A percentile compares a stretch with the other conserved stretches of the same genome.
These are phyloP conservation scores for Diplodia intermedia DNA, from an alignment of 2,329 filamentous ascomycete genomes.

Conservation along the genomic window DNA sequence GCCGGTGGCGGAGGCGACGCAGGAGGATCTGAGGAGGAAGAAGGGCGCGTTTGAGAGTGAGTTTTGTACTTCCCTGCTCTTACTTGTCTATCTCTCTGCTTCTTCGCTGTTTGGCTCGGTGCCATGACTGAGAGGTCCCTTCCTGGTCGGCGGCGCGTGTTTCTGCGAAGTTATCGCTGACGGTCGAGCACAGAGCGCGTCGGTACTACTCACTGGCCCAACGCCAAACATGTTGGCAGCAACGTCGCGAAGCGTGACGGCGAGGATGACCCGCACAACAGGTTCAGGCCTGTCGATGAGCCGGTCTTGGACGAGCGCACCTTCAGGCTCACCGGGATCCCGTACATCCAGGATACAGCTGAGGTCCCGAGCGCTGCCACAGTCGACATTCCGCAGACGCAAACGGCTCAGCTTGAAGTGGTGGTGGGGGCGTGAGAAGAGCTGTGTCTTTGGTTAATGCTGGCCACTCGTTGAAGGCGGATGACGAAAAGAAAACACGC, in stretches of 20 bases:
- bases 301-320: conserved; percentile 51
- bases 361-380: too few species aligned
- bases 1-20: conserved; percentile 45
- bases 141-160: background rate
- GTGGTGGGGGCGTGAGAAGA: background rate
- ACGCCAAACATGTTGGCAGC: conserved; percentile 44
- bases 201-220: conserved; percentile 47
- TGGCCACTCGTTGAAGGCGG: background rate
- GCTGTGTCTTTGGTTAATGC: too few species aligned
- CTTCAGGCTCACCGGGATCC: conserved; percentile 58
- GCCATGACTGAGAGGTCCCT: background rate
- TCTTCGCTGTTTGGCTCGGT: too few species aligned
- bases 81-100: too few species aligned
- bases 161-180: background rate
- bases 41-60: conserved; percentile 39
- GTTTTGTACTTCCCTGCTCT: background rate
- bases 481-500: background rate
- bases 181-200: conserved; percentile 39
- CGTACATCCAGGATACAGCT: conserved; percentile 47
- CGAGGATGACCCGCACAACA: conserved; percentile 45
- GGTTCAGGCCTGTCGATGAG: conserved; percentile 50
- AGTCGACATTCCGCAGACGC: background rate
- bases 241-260: conserved; percentile 45
- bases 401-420: background rate
- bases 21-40: conserved; percentile 46